A percentile compares a stretch with the other conserved stretches of the same genome.
These are phyloP conservation scores for Sanghuangporus sanghuang DNA, from an alignment of 1,284 basidiomycete genomes.

Conservation along the genomic window DNA sequence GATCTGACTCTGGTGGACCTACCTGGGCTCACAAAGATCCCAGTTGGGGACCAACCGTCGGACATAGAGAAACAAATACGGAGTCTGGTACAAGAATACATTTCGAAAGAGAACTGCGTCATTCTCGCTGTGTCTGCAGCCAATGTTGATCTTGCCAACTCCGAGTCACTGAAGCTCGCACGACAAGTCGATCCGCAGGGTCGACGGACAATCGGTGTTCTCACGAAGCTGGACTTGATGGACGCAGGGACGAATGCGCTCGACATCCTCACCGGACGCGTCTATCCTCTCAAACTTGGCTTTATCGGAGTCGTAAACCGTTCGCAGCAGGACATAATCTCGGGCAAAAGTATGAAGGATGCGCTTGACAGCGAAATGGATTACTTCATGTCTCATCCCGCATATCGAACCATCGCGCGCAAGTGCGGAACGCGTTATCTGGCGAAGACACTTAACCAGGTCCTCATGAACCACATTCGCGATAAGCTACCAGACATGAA, in stretches of 20 bases:
- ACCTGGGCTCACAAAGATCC: slow-evolving; percentile 84
- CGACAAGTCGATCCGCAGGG: slow-evolving; percentile 95
- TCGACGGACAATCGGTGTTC: slow-evolving; percentile 90
- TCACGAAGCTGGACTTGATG: slow-evolving; percentile 98
- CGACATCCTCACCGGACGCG: slow-evolving; percentile 92
- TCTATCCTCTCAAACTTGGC: slow-evolving; percentile 96
- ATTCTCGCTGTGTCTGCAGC: slow-evolving; percentile 96
- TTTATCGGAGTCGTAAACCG: slow-evolving; percentile 98
- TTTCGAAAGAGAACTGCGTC: slow-evolving; percentile 95
- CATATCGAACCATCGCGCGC: slow-evolving; percentile 95
- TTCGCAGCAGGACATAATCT: slow-evolving; percentile 96
- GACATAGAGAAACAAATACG: slow-evolving; percentile 98
- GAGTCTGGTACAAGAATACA: slow-evolving; percentile 89
- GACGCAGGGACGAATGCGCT: slow-evolving; percentile 97
- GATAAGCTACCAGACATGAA: slow-evolving; percentile 99
- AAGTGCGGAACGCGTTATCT: slow-evolving; percentile 96
- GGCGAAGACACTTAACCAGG: slow-evolving; percentile 92
- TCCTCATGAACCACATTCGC: slow-evolving; percentile 95
- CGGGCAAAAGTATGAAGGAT: slow-evolving; percentile 81
- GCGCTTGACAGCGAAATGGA: slow-evolving; percentile 85
- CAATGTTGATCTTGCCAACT: slow-evolving; percentile 98
- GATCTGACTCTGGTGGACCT: slow-evolving; percentile 95
- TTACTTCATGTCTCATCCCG: slow-evolving; percentile 88
- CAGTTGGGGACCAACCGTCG: slow-evolving; percentile 68
- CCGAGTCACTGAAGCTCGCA: slow-evolving; percentile 94